Percentiles rank a stretch among this genome's conserved stretches.
phyloP scores from a whole-genome alignment of 495 filamentous ascomycete genomes.

The Apiosordaria backusii region DNA sequence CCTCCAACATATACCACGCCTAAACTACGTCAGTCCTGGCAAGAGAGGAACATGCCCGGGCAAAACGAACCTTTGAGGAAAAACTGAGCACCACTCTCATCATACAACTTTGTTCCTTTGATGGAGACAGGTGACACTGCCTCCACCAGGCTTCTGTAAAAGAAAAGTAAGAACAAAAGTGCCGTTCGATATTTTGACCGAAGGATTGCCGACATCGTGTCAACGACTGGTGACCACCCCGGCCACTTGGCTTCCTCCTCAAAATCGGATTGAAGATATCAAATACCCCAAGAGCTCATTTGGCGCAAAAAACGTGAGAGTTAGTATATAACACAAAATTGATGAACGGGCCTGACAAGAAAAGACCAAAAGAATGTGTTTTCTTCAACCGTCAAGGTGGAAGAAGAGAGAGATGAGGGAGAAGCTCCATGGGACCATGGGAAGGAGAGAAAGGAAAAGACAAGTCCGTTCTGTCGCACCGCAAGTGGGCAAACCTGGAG shows the following conservation, averaged over 20 bases:
- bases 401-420: not conserved
- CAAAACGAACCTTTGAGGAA: slow-evolving; percentile 55
- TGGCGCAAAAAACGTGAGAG: not conserved
- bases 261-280: not conserved
- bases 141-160: not conserved
- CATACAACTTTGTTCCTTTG: slow-evolving; percentile 74
- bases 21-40: not conserved
- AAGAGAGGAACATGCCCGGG: not conserved
- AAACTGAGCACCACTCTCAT: slow-evolving; percentile 68
- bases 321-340: not conserved
- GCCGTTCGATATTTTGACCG: not conserved
- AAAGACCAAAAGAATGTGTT: not conserved
- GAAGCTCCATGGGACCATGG: not conserved
- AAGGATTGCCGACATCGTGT: not conserved
- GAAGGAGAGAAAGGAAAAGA: not conserved
- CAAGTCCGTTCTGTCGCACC: not conserved
- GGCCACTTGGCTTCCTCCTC: not conserved
- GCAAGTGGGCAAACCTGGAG: not conserved
- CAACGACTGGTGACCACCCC: not conserved
- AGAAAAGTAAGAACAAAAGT: not conserved
- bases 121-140: slow-evolving; percentile 16
- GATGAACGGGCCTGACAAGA: not conserved
- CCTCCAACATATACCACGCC: slow-evolving; percentile 26
- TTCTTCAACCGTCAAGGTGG: not conserved
- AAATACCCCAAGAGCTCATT: not conserved